Evolutionary conservation across 108 stramenopile species (phyloP).

Genomic region (Stephanodiscus triporus): DNA sequence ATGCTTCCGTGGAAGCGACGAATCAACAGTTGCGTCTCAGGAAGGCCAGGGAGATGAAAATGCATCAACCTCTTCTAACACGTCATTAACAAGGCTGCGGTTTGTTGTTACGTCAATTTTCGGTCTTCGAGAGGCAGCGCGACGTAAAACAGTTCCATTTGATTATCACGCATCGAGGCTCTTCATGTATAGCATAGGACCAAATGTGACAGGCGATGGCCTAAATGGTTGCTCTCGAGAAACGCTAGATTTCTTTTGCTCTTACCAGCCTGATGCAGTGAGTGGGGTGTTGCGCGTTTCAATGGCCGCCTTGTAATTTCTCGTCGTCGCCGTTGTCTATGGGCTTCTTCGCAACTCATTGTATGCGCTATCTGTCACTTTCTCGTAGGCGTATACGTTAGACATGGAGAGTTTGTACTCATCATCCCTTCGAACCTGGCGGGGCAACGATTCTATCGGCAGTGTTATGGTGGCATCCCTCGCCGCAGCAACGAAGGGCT

Average conservation of each 20-base stretch:
- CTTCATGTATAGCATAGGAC: conserved; percentile 62
- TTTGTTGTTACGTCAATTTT: conserved; percentile 78
- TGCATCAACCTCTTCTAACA: conserved; percentile 66
- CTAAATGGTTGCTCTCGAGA: conserved; percentile 74
- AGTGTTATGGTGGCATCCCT: conserved; percentile 43
- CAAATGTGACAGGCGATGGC: conserved; percentile 72
- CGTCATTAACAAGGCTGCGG: conserved; percentile 68
- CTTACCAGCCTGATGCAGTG: conserved; percentile 71
- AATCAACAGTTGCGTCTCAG: conserved; percentile 53
- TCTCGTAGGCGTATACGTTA: conserved; percentile 32
- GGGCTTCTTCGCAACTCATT: neutral
- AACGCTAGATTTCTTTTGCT: conserved; percentile 72
- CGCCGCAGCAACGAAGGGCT: conserved; percentile 32
- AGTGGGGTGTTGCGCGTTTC: neutral
- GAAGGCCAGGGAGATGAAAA: conserved; percentile 52
- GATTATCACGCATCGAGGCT: conserved; percentile 63
- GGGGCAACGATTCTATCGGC: conserved; percentile 36
- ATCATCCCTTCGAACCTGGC: conserved; percentile 27
- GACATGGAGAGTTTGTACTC: conserved; percentile 51
- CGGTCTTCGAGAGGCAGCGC: conserved; percentile 76
- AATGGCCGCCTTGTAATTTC: too few relatives aligned
- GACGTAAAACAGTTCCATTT: conserved; percentile 54
- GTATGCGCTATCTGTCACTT: neutral
- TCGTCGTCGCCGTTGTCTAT: neutral
- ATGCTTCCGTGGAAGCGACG: conserved; percentile 41